Evolutionary conservation across 2,329 filamentous ascomycete species (phyloP).

Genomic region (Paecilomyces dactylethromorphus): DNA sequence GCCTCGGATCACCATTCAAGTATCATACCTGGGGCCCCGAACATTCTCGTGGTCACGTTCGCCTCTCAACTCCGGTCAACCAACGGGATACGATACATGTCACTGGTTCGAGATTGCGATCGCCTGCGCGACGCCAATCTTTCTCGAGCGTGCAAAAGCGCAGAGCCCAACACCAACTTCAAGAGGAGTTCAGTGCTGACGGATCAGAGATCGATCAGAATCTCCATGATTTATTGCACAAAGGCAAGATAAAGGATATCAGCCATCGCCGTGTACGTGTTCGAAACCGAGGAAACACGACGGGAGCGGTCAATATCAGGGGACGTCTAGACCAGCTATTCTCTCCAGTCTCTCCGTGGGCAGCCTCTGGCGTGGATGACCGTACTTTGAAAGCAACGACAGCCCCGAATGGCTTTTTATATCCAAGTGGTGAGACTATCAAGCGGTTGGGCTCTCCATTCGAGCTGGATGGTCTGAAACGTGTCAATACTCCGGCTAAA

Average conservation of each 20-base stretch:
- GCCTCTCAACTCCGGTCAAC: constrained; percentile 24
- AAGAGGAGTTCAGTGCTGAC: constrained; percentile 44
- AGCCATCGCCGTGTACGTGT: constrained; percentile 53
- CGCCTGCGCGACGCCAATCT: constrained; percentile 52
- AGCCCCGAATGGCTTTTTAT: constrained; percentile 20
- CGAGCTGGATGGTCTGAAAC: constrained; percentile 30
- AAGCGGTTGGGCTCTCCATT: constrained; percentile 45
- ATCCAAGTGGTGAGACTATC: constrained; percentile 31
- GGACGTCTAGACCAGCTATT: constrained; percentile 50
- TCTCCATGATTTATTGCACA: constrained; percentile 29
- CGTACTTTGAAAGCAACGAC: constrained; percentile 14
- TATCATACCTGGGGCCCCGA: constrained; percentile 45
- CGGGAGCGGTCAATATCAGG: constrained; percentile 49
- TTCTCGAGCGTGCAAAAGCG: constrained; percentile 51
- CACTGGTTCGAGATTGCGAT: constrained; percentile 37
- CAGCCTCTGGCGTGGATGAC: constrained; percentile 18
- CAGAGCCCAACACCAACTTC: constrained; percentile 49
- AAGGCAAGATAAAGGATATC: constrained; percentile 36
- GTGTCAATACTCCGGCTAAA: constrained; percentile 21
- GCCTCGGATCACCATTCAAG: constrained; percentile 44
- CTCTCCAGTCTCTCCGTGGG: constrained; percentile 39
- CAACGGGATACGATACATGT: constrained; percentile 40
- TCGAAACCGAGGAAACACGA: constrained; percentile 56
- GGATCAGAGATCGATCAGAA: constrained; percentile 26
- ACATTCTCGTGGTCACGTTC: constrained; percentile 23